These are phyloP conservation scores for Pichia sp. DNA, from an alignment of 1,139 yeast genomes.

Conservation along the genomic window DNA sequence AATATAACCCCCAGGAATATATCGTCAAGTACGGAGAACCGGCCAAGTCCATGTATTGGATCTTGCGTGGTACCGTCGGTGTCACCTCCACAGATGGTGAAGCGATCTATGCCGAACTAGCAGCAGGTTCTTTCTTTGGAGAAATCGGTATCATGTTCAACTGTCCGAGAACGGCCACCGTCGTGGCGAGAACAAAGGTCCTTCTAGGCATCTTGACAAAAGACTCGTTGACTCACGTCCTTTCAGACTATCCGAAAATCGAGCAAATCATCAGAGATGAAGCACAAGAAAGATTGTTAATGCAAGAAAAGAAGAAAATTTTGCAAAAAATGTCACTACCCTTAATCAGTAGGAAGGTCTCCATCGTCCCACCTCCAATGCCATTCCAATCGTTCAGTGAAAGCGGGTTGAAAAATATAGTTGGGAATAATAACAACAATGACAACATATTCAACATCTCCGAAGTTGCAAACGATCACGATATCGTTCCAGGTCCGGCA, in stretches of 20 bases:
- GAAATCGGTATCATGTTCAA: slow-evolving; percentile 76
- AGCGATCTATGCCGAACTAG: slow-evolving; percentile 65
- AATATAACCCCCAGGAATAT: slow-evolving; percentile 64
- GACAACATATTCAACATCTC: slow-evolving; percentile 14
- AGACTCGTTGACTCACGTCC: slow-evolving; percentile 56
- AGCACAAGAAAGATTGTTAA: slow-evolving; percentile 72
- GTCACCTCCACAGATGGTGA: slow-evolving; percentile 78
- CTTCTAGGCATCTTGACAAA: slow-evolving; percentile 66
- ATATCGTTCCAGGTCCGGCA: slow-evolving; percentile 34
- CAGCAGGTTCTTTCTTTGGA: slow-evolving; percentile 71
- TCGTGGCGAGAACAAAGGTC: slow-evolving; percentile 67
- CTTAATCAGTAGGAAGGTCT: slow-evolving; percentile 13
- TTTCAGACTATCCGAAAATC: slow-evolving; percentile 60
- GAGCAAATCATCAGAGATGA: slow-evolving; percentile 73
- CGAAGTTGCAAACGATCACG: slow-evolving; percentile 28
- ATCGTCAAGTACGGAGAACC: slow-evolving; percentile 71
- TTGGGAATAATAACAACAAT: neutral
- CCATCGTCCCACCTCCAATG: slow-evolving; percentile 11
- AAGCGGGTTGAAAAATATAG: neutral
- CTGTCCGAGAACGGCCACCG: slow-evolving; percentile 77
- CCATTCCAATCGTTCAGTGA: slow-evolving; percentile 6
- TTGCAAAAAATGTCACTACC: slow-evolving; percentile 21
- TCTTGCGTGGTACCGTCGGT: slow-evolving; percentile 68
- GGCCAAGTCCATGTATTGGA: slow-evolving; percentile 80
- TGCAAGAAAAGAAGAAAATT: slow-evolving; percentile 59